Base-by-base conservation (phyloP, 2,329 filamentous ascomycete genomes). In the Emydomyces testavorans region DNA sequence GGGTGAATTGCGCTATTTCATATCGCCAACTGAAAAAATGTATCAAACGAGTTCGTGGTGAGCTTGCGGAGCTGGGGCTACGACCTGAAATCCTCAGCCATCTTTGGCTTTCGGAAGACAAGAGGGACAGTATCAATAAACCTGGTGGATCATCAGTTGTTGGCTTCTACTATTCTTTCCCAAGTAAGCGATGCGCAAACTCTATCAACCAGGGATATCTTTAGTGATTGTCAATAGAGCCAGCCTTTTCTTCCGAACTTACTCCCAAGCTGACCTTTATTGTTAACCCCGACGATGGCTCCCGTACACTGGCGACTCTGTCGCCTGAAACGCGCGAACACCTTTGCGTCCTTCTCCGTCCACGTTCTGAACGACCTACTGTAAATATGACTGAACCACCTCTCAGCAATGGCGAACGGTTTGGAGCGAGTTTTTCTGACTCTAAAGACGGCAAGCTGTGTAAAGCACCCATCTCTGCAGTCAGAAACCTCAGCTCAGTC, bases 1-100 rank as follows among this genome's bases (percentile, higher is more conserved):
- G 76, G 76, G 67, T 88, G 41, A 74, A 82, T 37, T 80, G 79
- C 23, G 86, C 87, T 41, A 85, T 94, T 52, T 85, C 84, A 2
- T 94, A 94, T 63, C 77, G 82, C 37, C 78, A 87, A 64, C 76
- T 94, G 49, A 94, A 94, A 67, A 94, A 93, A 69, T 85, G 84
- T 65, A 82, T 94, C 61, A 90, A 89, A 61, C 82, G 81, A 60
- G 81, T 93, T 42, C 78, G 82, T 54, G 68, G 71, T 44, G 85
- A 94, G 68, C 73, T 94, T 45, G 68, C 73, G 34, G 73, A 75
- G 28, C 68, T 90, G 11, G 86, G 86, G 6, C 76, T 93, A 24
- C 82, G 85, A 54, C 76, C 77, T 3, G 74, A 81, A 7, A 87
- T 82, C 1, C 68, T 93, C 48, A 74, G 78, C 39, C 75, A 77